phyloP scores from a whole-genome alignment of 2,329 filamentous ascomycete genomes.

The Microdochium nivale region DNA sequence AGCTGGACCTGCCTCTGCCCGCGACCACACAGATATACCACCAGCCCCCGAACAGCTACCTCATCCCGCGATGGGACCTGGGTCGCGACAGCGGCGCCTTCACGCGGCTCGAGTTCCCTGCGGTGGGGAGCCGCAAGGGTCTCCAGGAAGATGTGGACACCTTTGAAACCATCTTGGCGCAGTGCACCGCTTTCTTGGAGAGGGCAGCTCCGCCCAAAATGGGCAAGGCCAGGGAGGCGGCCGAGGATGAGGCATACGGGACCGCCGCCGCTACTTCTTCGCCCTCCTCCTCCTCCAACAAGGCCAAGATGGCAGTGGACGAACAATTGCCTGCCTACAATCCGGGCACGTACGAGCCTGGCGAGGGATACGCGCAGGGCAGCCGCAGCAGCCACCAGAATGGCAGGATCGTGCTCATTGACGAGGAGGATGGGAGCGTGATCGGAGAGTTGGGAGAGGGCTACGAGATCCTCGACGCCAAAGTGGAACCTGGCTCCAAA shows the following conservation, averaged over 20 bases:
- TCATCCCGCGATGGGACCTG: constrained; percentile 92
- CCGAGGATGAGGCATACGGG: neutral
- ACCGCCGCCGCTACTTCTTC: neutral
- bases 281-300: constrained; percentile 19
- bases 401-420: constrained; percentile 83
- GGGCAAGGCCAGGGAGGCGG: constrained; percentile 13
- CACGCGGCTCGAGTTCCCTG: constrained; percentile 84
- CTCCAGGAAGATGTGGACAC: constrained; percentile 91
- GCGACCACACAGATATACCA: constrained; percentile 97
- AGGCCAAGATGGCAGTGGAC: constrained; percentile 28
- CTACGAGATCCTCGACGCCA: constrained; percentile 71
- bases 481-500: constrained; percentile 81
- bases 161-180: constrained; percentile 95
- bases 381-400: constrained; percentile 48
- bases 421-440: constrained; percentile 93
- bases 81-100: constrained; percentile 84
- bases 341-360: constrained; percentile 69
- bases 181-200: constrained; percentile 93
- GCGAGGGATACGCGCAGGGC: constrained; percentile 65
- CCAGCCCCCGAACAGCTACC: constrained; percentile 83
- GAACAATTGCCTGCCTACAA: constrained; percentile 62
- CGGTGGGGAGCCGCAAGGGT: constrained; percentile 59
- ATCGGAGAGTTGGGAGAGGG: constrained; percentile 84
- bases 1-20: constrained; percentile 86
- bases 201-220: constrained; percentile 56